Base-by-base conservation (phyloP, 2,329 filamentous ascomycete species). In the Clonostachys rosea region DNA sequence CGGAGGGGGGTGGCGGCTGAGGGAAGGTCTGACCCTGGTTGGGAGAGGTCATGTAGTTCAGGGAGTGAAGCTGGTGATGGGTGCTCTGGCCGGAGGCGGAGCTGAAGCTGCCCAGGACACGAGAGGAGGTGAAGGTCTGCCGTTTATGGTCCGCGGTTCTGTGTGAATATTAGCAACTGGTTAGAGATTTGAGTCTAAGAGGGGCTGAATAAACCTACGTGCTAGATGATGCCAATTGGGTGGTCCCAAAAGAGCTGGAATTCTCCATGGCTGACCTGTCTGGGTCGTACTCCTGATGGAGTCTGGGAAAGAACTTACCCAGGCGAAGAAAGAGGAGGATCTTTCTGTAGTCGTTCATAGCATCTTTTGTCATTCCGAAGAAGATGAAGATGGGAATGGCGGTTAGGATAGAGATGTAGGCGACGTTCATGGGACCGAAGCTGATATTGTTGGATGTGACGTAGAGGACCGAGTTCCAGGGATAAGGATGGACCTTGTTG, bases 281-380 rank as follows among this genome's bases (percentile, higher is more conserved):
- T 0, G 68, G 68, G 33, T 68, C 61, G 45, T 70, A 71, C 52
- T 68, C 67, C 11, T 67, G 49, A 8, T 60, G 50, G 6, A 78
- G 63, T 5, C 51, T 50, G 1, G 75, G 71, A 50, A 75, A 78
- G 16, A 74, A 14, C 24, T 50, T 62, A 33, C 69, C 73, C 2
- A 78, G 54, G 0, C 76, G 72, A 24, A 74, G 4, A 8, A 49
- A 51, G 6, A 77, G 55, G 6, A 73, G 54, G 6, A 58, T 53
- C 2, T 51, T 45, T 17, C 75, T 67, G 57, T 81, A 81, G 45
- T 64, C 64, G 48, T 76, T 75, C 50, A 73, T 62, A 11, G 75
- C 75, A 33, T 81, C 78, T 24, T 67, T 68, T n/a, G 74, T 79
- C 49, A 71, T 71, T 42, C 79, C 79, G 47, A 82, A 83, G 59